Evolutionary conservation across 2,329 filamentous ascomycete species (phyloP).

Genomic region (Penicillium thymicola): DNA sequence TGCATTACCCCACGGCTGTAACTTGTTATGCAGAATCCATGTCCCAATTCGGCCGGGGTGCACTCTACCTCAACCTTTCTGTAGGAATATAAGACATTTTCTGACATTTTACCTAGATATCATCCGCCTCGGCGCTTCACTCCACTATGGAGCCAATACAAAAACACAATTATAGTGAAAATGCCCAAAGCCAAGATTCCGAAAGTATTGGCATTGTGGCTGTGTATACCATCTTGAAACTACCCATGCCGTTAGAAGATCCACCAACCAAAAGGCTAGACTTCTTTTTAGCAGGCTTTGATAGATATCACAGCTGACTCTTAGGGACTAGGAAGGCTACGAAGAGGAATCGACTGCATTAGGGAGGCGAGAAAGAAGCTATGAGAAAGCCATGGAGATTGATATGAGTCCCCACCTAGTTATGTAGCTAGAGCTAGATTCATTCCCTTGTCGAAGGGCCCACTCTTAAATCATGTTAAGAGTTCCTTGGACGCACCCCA

Average conservation of each 20-base stretch:
- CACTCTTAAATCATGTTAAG: neutral
- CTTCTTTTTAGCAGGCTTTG: neutral
- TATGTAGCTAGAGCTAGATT: neutral
- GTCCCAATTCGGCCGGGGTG: neutral
- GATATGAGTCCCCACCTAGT: neutral
- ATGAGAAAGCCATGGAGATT: neutral
- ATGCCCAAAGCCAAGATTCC: conserved; percentile 1
- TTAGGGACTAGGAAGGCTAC: neutral
- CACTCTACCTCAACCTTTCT: neutral
- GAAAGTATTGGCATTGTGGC: conserved; percentile 5
- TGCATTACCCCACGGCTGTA: neutral
- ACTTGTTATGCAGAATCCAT: neutral
- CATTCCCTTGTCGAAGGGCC: neutral
- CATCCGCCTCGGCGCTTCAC: conserved; percentile 1
- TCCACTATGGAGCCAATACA: neutral
- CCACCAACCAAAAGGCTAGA: neutral
- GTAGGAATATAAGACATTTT: conserved; percentile 6
- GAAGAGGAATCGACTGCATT: neutral
- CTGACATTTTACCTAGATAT: neutral
- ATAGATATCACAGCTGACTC: neutral
- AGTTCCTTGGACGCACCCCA: neutral
- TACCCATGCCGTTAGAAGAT: neutral
- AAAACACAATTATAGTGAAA: neutral
- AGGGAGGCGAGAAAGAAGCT: neutral
- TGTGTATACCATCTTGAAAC: conserved; percentile 1